These are phyloP conservation scores for Populus tomentosa DNA, from an alignment of 441 rosid species.

Conservation along the genomic window DNA sequence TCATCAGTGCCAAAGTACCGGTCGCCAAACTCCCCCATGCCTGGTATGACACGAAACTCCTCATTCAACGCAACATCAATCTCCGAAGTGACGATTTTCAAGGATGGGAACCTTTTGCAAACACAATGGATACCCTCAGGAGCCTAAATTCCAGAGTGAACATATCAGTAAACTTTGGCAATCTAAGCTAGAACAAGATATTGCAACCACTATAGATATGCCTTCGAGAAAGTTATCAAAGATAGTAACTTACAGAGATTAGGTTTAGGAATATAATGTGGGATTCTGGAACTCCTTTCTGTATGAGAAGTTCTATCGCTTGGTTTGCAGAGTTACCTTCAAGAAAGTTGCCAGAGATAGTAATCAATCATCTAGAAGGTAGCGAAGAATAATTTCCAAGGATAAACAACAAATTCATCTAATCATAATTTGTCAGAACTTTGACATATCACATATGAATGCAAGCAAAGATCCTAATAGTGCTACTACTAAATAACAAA, in stretches of 20 bases:
- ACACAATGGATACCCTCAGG: slow-evolving; percentile 97
- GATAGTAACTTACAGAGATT: slow-evolving; percentile 62
- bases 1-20: slow-evolving; percentile 97
- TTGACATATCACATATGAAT: neutral
- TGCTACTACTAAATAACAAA: no score
- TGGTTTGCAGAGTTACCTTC: slow-evolving; percentile 97
- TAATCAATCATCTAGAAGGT: neutral
- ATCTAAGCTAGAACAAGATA: neutral
- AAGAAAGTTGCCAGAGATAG: slow-evolving; percentile 13
- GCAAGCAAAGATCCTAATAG: neutral
- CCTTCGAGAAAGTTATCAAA: no score
- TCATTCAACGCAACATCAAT: slow-evolving; percentile 74
- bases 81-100: slow-evolving; percentile 93
- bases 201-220: neutral
- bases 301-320: slow-evolving; percentile 77
- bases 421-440: neutral
- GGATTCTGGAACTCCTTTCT: slow-evolving; percentile 94
- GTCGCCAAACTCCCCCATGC: slow-evolving; percentile 98
- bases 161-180: slow-evolving; percentile 1
- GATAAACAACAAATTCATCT: neutral
- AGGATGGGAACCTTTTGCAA: slow-evolving; percentile 79
- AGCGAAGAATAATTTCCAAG: neutral
- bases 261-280: slow-evolving; percentile 90
- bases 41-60: slow-evolving; percentile 92
- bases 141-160: slow-evolving; percentile 42